These are phyloP conservation scores for Endoconidiophora polonica DNA, from an alignment of 2,329 filamentous ascomycete species.

Conservation along the genomic window DNA sequence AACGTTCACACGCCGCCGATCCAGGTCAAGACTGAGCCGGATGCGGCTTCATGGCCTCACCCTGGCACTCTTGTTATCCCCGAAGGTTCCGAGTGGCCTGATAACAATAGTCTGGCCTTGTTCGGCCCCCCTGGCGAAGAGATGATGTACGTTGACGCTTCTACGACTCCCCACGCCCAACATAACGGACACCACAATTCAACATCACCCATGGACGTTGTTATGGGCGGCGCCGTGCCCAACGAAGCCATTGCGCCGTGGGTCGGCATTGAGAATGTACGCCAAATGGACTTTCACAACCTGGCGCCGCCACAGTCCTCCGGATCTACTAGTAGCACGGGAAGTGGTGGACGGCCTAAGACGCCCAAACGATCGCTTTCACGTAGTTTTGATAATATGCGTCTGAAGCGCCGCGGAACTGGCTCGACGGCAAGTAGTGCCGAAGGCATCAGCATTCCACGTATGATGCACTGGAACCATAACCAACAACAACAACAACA, in stretches of 20 bases:
- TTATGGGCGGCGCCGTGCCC: slow-evolving; percentile 7
- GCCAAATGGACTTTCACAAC: slow-evolving; percentile 9
- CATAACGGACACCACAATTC: background rate
- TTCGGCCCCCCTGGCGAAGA: slow-evolving; percentile 13
- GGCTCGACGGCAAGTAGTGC: slow-evolving; percentile 1
- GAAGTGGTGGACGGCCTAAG: slow-evolving; percentile 8
- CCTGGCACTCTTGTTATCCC: slow-evolving; percentile 27
- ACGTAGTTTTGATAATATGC: slow-evolving; percentile 15
- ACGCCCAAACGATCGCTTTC: slow-evolving; percentile 14
- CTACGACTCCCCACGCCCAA: background rate
- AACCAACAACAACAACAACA: slow-evolving; percentile 4
- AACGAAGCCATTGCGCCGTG: slow-evolving; percentile 8
- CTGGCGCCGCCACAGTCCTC: slow-evolving; percentile 3
- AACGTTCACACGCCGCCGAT: slow-evolving; percentile 1
- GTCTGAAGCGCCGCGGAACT: slow-evolving; percentile 14
- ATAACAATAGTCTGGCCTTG: slow-evolving; percentile 16
- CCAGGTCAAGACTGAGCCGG: slow-evolving; percentile 10
- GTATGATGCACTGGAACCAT: slow-evolving; percentile 7
- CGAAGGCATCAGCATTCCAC: slow-evolving; percentile 7
- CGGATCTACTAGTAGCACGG: background rate
- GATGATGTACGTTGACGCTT: slow-evolving; percentile 6
- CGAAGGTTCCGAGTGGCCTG: slow-evolving; percentile 22
- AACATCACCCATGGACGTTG: slow-evolving; percentile 7
- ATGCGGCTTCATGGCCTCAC: slow-evolving; percentile 20
- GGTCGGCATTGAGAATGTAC: slow-evolving; percentile 2